A percentile compares a stretch with the other conserved stretches of the same genome.
Evolutionary conservation across 2,329 filamentous ascomycete genomes (phyloP).

Genomic region (Botrytis paeoniae): DNA sequence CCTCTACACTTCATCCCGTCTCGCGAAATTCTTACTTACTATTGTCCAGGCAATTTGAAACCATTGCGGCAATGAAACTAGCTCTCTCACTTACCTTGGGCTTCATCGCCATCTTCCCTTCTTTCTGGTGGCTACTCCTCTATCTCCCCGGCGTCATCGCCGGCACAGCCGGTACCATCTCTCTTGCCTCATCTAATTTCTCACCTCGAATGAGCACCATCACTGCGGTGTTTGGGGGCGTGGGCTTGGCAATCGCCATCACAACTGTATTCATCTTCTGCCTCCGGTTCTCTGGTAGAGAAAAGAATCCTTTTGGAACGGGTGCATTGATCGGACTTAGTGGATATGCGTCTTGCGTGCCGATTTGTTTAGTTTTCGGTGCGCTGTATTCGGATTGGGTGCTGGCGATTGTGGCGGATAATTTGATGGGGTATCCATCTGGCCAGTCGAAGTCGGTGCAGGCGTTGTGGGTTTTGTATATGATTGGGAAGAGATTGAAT

Average conservation of each 20-base stretch:
- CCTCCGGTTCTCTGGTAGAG: not conserved
- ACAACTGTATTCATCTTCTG: too few relatives aligned
- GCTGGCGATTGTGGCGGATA: not conserved
- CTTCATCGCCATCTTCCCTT: not conserved
- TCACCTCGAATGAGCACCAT: not conserved
- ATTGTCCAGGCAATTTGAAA: not conserved
- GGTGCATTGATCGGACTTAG: not conserved
- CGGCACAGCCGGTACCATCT: not conserved
- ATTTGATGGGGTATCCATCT: not conserved
- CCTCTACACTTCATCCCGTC: not conserved
- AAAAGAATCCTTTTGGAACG: not conserved
- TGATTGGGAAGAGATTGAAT: not conserved
- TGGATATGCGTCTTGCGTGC: not conserved
- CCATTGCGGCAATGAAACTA: not conserved
- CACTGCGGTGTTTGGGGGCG: not conserved
- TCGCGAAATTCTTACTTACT: not conserved
- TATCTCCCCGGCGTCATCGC: not conserved
- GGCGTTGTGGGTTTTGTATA: not conserved
- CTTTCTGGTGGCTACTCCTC: not conserved
- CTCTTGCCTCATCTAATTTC: not conserved
- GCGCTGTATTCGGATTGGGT: conserved; percentile 6
- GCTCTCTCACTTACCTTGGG: not conserved
- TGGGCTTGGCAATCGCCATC: not conserved
- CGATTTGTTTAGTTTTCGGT: not conserved
- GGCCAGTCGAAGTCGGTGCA: not conserved